Evolutionary conservation across 257 asterid species (phyloP).

Genomic region (Solanum pimpinellifolium): DNA sequence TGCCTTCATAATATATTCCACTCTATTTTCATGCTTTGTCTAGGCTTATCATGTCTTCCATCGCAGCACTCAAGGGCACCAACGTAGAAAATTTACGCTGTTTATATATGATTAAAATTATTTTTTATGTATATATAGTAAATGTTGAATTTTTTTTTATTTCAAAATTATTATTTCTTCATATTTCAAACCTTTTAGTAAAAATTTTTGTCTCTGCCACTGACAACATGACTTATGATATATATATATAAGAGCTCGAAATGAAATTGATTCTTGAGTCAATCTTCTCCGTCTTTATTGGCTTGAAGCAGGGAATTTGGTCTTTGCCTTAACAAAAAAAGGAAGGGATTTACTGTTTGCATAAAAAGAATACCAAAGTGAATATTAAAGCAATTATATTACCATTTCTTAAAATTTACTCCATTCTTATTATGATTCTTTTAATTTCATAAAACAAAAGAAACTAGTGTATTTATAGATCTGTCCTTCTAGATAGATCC

Average conservation of each 20-base stretch:
- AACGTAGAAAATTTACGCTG: too few relatives aligned
- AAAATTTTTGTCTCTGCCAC: fast-evolving
- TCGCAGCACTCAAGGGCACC: neutral
- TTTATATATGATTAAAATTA: neutral
- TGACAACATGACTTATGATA: neutral
- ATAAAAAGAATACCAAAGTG: neutral
- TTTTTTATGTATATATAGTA: too few relatives aligned
- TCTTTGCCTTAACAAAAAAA: neutral
- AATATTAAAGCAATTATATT: neutral
- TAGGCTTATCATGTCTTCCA: neutral
- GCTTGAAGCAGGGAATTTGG: neutral
- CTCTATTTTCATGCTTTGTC: too few relatives aligned
- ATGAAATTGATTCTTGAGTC: too few relatives aligned
- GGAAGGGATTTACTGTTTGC: neutral
- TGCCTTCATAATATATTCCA: too few relatives aligned
- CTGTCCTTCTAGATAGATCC: neutral
- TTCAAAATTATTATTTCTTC: too few relatives aligned
- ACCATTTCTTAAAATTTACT: neutral
- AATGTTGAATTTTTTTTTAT: too few relatives aligned
- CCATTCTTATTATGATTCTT: neutral
- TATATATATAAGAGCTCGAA: too few relatives aligned
- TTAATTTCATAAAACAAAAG: neutral
- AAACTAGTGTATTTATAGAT: neutral
- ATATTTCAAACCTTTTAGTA: too few relatives aligned
- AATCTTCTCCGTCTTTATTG: neutral